Evolutionary conservation across 768 basidiomycete species (phyloP), one percentile per base, ranked within the genome.

Genomic region (Favolaschia claudopus): DNA sequence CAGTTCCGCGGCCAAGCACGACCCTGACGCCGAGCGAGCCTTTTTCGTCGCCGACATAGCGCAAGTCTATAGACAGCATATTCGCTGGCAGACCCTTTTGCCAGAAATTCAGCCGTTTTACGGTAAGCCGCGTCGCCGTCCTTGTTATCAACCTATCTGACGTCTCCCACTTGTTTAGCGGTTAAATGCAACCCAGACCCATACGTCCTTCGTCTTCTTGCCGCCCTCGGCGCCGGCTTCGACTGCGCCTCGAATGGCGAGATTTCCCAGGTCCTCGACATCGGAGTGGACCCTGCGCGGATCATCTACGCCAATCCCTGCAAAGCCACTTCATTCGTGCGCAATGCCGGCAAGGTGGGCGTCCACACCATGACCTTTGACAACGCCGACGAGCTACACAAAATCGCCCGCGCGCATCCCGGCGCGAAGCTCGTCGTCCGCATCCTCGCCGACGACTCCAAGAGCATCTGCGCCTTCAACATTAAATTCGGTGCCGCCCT

Each of bases 251-350:
- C 96, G 33, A 91, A 93, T 64, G 88, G 89, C 56, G 97, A 99
- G 76, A 98, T 99, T 67, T 81, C 84, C 20, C 85, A 86, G 61
- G 89, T 99, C 25, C 79, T 97, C 25, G 76, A 77, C 13, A 75
- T 95, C 4, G 89, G 88, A 7, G 84, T 96, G 48, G 82, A 85
- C 43, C 88, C 96, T 5, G 83, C 85, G 50, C 85, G 90, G 55
- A 91, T 99, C 81, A 93, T 99, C 71, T 99, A 95, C 69, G 97
- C 97, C 63, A 99, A 99, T 76, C 97, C 97, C 0, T 99, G 97
- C 89, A 99, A 99, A 78, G 93, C 97, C 2, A 82, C 85, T 10
- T 96, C 95, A 0, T 98, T 96, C 78, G 84, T 99, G 67, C 91
- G 95, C 46, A 85, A 87, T 66, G 92, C 97, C 15, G 88, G 88